Evolutionary conservation across 176 grass and related monocot species (phyloP), one percentile per base, ranked within the genome.

Genomic region (Coix lacrymajobi): DNA sequence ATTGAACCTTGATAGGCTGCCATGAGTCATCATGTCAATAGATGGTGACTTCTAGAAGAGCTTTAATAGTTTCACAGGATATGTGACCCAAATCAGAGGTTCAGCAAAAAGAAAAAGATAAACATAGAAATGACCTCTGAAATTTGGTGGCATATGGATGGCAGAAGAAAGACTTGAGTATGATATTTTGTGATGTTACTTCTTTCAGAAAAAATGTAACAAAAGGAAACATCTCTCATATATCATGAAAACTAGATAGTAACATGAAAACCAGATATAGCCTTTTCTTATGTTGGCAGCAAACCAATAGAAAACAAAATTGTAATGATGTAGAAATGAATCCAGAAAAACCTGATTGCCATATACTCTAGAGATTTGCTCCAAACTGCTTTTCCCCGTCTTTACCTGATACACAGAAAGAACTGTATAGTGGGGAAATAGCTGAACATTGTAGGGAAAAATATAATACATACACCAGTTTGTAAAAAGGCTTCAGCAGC

Each of bases 301-400:
- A 68, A 48, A 88, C 11, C 36, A 81, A 75, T 41, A 81, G 16
- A 57, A 49, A 34, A 68, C 30, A 57, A 36, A 65, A 73, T 28
- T 33, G 20, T 4, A 11, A 83, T 69, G 20, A 39, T 57, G 14
- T n/a, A 45, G 11, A 54, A 37, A 72, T 76, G 41, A 73, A 52
- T 67, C 61, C 26, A 24, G 36, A 71, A 43, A 46, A 46, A 98
- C 96, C 96, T 98, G 96, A 58, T 96, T 99, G 19, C 96, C 96
- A 83, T 99, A 99, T 79, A 99, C 87, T 83, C 77, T 88, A 45
- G 96, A 99, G 80, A 99, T 99, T 63, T 96, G 93, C 85, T 99
- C 96, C 74, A 99, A 89, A 66, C 96, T 99, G 88, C 84, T 99
- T 79, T 99, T 92, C 54, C 91, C 91, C 3, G 83, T 96, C 68